These are phyloP conservation scores for Sporothrix brasiliensis DNA, from an alignment of 2,329 filamentous ascomycete genomes.

Conservation along the genomic window DNA sequence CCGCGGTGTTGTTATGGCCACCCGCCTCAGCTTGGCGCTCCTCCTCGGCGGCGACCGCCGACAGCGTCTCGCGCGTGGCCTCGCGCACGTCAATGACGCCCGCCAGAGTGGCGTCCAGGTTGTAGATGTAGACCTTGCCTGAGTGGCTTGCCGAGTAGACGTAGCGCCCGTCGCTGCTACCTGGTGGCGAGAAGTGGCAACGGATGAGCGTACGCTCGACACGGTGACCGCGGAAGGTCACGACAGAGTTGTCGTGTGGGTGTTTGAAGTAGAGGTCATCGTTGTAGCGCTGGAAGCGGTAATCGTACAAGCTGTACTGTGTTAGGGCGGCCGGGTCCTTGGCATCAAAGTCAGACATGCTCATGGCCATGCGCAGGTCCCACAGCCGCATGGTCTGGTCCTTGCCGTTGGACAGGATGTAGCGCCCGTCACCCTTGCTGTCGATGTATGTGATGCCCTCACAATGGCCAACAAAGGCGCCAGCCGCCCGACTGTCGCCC, in stretches of 20 bases:
- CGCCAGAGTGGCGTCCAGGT: conserved; percentile 81
- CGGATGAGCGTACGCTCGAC: conserved; percentile 89
- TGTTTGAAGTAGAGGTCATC: conserved; percentile 70
- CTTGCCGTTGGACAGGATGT: conserved; percentile 91
- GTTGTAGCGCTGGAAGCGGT: conserved; percentile 69
- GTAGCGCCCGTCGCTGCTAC: conserved; percentile 84
- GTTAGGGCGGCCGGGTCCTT: conserved; percentile 60
- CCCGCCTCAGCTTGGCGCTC: conserved; percentile 14
- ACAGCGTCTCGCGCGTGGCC: conserved; percentile 54
- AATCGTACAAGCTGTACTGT: conserved; percentile 75
- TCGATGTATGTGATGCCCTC: conserved; percentile 71
- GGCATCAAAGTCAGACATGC: conserved; percentile 63
- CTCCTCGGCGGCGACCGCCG: conserved; percentile 10
- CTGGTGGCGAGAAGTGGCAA: conserved; percentile 90
- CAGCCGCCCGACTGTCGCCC: conserved; percentile 73
- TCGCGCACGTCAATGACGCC: conserved; percentile 74
- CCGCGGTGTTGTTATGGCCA: background rate
- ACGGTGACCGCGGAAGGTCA: conserved; percentile 88
- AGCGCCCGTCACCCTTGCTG: conserved; percentile 71
- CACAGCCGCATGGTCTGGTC: conserved; percentile 98
- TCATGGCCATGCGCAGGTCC: conserved; percentile 90
- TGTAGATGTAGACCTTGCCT: conserved; percentile 88
- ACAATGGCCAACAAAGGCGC: conserved; percentile 67
- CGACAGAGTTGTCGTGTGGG: conserved; percentile 84
- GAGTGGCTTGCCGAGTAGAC: conserved; percentile 92